Conservation (phyloP, 257 asterid genomes). For the Thymus mandschuricus region DNA sequence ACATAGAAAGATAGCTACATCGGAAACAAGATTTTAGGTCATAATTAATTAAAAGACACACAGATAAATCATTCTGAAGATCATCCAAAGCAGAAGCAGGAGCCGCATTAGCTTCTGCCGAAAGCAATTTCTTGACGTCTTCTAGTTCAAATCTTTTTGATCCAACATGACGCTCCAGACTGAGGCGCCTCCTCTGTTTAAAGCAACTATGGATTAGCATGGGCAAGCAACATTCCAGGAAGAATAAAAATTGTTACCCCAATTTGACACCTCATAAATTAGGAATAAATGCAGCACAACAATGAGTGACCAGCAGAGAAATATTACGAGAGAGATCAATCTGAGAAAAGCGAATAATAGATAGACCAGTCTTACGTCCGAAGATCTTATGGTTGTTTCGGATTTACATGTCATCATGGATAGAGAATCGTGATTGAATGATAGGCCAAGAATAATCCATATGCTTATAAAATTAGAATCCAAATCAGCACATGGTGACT, state of each 20-base stretch:
- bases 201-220: slow-evolving; percentile 25
- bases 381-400: slow-evolving; percentile 8
- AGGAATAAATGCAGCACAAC: slow-evolving; percentile 17
- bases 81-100: slow-evolving; percentile 68
- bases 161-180: slow-evolving; percentile 52
- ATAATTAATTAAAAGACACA: slow-evolving; percentile 44
- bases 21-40: slow-evolving; percentile 11
- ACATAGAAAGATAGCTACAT: background rate
- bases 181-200: slow-evolving; percentile 56
- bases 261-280: slow-evolving; percentile 19
- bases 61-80: slow-evolving; percentile 71
- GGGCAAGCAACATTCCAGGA: slow-evolving; percentile 23
- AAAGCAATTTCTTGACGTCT: slow-evolving; percentile 60
- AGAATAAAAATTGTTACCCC: background rate
- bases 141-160: slow-evolving; percentile 57
- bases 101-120: slow-evolving; percentile 52
- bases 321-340: slow-evolving; percentile 22
- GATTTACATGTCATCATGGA: slow-evolving; percentile 15
- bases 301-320: background rate
- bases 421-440: background rate
- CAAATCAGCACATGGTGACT: slow-evolving; percentile 3
- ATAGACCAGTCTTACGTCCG: slow-evolving; percentile 9
- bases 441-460: background rate
- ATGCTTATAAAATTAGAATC: background rate
- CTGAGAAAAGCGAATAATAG: slow-evolving; percentile 21